Evolutionary conservation across 2,329 filamentous ascomycete genomes (phyloP).

Genomic region (Thelonectria discophora): DNA sequence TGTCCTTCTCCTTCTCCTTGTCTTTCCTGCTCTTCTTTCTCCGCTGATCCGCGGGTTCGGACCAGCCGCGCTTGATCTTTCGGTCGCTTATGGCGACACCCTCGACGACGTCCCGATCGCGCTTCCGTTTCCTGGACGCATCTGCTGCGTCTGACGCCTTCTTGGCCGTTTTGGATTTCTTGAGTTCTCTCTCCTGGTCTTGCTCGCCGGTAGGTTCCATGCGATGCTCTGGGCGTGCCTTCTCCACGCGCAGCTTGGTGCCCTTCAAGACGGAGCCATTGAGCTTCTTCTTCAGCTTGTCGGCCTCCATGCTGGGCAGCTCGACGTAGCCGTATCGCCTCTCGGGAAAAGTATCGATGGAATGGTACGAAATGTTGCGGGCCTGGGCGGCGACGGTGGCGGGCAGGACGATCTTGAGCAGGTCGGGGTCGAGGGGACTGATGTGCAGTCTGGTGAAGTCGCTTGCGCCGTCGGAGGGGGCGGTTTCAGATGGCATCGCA

Average conservation of each 20-base stretch:
- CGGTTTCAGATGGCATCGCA: constrained; percentile 39
- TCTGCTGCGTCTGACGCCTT: constrained; percentile 49
- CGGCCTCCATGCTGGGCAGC: constrained; percentile 80
- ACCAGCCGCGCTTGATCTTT: constrained; percentile 91
- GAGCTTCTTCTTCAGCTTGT: constrained; percentile 91
- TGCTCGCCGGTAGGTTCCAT: constrained; percentile 46
- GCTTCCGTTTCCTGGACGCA: constrained; percentile 59
- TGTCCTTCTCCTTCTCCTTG: constrained; percentile 53
- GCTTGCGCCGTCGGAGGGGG: constrained; percentile 28
- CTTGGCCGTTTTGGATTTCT: constrained; percentile 46
- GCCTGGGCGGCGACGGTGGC: constrained; percentile 71
- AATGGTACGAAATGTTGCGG: constrained; percentile 87
- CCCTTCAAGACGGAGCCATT: constrained; percentile 88
- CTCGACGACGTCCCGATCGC: constrained; percentile 59
- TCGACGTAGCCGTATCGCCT: constrained; percentile 91
- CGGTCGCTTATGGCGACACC: constrained; percentile 79
- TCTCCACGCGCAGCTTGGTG: constrained; percentile 83
- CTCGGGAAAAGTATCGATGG: constrained; percentile 87
- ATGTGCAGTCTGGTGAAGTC: constrained; percentile 74
- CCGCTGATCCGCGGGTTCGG: constrained; percentile 66
- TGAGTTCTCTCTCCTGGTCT: constrained; percentile 44
- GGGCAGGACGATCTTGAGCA: constrained; percentile 77
- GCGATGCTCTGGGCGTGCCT: constrained; percentile 70
- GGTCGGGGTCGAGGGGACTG: constrained; percentile 79
- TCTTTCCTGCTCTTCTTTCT: constrained; percentile 59